A percentile compares a stretch with the other conserved stretches of the same genome.
Evolutionary conservation across 495 filamentous ascomycete genomes (phyloP).

Genomic region (Gamarada debralockiae): DNA sequence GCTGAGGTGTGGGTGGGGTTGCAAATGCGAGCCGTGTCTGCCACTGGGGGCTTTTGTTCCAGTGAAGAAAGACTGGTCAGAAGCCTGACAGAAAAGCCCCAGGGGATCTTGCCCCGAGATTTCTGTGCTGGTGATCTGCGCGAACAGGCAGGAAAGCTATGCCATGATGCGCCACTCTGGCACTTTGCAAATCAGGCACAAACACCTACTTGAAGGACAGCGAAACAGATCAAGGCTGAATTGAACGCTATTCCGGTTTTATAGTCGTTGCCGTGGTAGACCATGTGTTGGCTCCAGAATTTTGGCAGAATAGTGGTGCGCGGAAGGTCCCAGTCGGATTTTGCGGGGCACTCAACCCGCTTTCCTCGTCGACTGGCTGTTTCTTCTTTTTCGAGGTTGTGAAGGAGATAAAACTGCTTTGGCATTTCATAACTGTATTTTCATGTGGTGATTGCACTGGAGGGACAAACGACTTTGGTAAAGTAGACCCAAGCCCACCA

Average conservation of each 20-base stretch:
- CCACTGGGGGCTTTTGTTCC: no score
- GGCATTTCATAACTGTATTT: not conserved
- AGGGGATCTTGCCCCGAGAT: no score
- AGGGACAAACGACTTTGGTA: slow-evolving; percentile 1
- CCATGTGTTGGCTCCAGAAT: not conserved
- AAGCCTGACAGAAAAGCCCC: no score
- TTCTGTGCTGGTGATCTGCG: not conserved
- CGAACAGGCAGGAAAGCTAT: not conserved
- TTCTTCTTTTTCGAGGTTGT: not conserved
- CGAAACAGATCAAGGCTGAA: no score
- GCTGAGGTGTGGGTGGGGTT: not conserved
- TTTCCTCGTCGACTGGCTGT: not conserved
- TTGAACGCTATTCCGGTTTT: not conserved
- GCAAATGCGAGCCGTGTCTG: not conserved
- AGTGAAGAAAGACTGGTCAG: no score
- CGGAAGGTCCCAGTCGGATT: not conserved
- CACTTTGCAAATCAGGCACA: not conserved
- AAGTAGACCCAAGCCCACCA: slow-evolving; percentile 19
- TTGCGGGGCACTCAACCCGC: not conserved
- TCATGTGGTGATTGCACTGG: not conserved
- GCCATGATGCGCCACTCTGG: not conserved
- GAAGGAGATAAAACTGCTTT: not conserved
- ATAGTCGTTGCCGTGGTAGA: not conserved
- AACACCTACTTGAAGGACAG: no score
- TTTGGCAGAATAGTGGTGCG: not conserved